Base-by-base conservation (phyloP, 768 basidiomycete genomes). In the Mycena leptocephala region DNA sequence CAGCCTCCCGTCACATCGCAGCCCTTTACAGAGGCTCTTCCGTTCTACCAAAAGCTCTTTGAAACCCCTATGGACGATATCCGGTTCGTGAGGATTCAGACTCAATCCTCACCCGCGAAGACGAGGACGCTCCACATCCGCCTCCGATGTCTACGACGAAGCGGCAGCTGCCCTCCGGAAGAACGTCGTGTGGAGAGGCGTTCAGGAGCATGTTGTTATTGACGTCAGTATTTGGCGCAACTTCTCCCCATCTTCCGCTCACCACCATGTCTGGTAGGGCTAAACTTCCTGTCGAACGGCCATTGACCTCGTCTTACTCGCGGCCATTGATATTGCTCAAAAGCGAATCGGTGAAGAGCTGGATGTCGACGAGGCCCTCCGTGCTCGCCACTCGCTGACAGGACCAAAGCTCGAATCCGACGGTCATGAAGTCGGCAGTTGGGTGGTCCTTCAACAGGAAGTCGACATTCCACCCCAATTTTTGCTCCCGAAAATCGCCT, bases 381-480 rank as follows among this genome's bases (percentile, higher is more conserved):
- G 64, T 65, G 28, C 46, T n/a, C 64, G 64, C 22, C 46, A 65
- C 24, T 65, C 30, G 20, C 28, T 65, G 3, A 46, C 28, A 32
- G 46, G 64, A 13, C 41, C 37, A n/a, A 63, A 63, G 39, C 24
- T 14, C 10, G 35, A 37, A 22, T 39, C 59, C 28, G 28, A 64
- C 28, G 43, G 35, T 37, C 59, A 28, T 13, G 26, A 41, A 41
- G 41, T 43, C 16, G 41, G 62, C 62, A 46, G 62, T 46, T 46
- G 62, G 62, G 41, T 64, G 26, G 41, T 64, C 43, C 62, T 64
- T 11, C 62, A 64, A 20, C 62, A 64, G 39, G 26, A 64, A 37
- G 62, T 64, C 39, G 41, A 43, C 39, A 64, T 64, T 26, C 62
- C 62, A 1, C 26, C 30, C 7, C 62, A 64, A 20, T 6, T 30